These are phyloP conservation scores for Vitis cinerea DNA, from an alignment of 164 flowering plant species.

Conservation along the genomic window DNA sequence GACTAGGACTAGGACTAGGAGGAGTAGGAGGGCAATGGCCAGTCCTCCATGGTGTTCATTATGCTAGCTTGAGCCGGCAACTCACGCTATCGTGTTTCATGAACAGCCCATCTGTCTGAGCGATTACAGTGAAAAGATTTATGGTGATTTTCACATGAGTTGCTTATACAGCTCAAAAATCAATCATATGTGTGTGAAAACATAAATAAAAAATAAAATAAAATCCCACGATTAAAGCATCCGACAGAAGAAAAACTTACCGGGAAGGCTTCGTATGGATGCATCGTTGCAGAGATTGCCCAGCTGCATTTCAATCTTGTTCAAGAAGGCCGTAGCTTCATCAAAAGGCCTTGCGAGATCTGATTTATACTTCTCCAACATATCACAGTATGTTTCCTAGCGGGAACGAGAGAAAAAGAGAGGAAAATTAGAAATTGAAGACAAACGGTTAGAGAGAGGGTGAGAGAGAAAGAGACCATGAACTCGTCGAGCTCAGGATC, in stretches of 20 bases:
- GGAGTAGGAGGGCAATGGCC: too few relatives aligned
- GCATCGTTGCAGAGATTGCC: slow-evolving; percentile 48
- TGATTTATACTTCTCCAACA: slow-evolving; percentile 60
- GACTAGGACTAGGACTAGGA: too few relatives aligned
- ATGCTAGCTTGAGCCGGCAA: too few relatives aligned
- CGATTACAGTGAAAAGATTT: background rate
- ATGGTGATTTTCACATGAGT: background rate
- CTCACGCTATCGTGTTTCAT: slow-evolving; percentile 4
- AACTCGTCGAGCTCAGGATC: slow-evolving; percentile 79
- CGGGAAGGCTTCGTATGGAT: slow-evolving; percentile 25
- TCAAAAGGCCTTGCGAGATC: slow-evolving; percentile 58
- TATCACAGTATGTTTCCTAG: slow-evolving; percentile 56
- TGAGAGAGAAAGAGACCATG: slow-evolving; percentile 35
- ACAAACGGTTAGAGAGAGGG: background rate
- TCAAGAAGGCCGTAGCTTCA: slow-evolving; percentile 61
- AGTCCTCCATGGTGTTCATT: too few relatives aligned
- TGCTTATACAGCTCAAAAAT: background rate
- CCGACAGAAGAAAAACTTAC: slow-evolving; percentile 14
- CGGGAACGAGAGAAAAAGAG: slow-evolving; percentile 4
- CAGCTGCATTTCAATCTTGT: slow-evolving; percentile 53
- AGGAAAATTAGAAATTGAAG: background rate
- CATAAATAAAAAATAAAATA: too few relatives aligned
- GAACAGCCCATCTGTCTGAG: background rate
- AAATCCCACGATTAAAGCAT: too few relatives aligned
- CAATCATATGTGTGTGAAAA: background rate